phyloP scores from a whole-genome alignment of 1,139 yeast species.

The Zygosaccharomyces sapae region DNA sequence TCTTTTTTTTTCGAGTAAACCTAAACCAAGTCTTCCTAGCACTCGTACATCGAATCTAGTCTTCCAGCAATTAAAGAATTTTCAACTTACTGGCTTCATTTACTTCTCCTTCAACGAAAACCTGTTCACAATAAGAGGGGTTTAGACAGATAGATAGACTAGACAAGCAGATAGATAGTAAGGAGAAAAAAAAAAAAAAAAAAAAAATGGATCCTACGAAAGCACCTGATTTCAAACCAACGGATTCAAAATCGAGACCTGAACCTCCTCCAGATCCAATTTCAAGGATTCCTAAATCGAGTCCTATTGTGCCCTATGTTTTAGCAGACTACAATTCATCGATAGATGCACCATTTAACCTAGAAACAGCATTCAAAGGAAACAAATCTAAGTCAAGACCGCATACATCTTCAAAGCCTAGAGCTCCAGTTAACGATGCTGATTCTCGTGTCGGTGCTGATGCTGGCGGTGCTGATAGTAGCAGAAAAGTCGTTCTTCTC shows the following conservation, averaged over 20 bases:
- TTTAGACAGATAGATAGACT: too few species aligned
- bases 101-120: too few species aligned
- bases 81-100: too few species aligned
- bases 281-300: conserved; percentile 66
- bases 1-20: too few species aligned
- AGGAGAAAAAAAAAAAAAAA: too few species aligned
- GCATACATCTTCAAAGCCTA: conserved; percentile 1
- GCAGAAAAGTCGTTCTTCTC: background rate
- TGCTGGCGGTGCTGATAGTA: too few species aligned
- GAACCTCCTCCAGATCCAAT: conserved; percentile 68
- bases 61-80: too few species aligned
- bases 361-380: conserved; percentile 17
- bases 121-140: too few species aligned
- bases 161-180: too few species aligned
- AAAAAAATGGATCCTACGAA: conserved; percentile 68
- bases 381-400: background rate
- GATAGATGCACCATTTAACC: conserved; percentile 71
- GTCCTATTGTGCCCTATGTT: conserved; percentile 72
- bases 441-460: too few species aligned
- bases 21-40: too few species aligned
- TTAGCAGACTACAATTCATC: conserved; percentile 69
- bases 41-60: too few species aligned
- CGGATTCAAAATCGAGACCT: conserved; percentile 54
- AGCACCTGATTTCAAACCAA: conserved; percentile 75
- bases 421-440: background rate